Evolutionary conservation across 306 rosid genomes (phyloP).

Genomic region (Cucurbita pepo): DNA sequence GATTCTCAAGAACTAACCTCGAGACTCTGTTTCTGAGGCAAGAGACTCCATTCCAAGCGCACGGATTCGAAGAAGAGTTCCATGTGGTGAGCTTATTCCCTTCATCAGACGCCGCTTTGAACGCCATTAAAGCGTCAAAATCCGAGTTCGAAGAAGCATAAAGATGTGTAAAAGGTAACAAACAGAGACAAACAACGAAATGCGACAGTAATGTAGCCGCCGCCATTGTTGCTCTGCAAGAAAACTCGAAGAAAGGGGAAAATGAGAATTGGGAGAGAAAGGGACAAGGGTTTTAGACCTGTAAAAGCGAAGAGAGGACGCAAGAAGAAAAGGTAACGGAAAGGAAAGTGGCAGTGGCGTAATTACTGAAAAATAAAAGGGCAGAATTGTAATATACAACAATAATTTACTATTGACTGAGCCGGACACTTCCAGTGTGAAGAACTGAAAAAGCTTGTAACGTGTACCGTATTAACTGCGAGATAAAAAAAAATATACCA

Average conservation of each 20-base stretch:
- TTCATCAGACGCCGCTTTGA: slow-evolving; percentile 38
- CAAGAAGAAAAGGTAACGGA: not conserved
- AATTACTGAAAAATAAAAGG: not conserved
- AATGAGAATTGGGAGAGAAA: not conserved
- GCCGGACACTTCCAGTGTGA: not conserved
- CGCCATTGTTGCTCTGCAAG: slow-evolving; percentile 38
- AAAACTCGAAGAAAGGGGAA: not conserved
- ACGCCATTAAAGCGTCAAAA: slow-evolving; percentile 31
- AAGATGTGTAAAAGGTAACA: not conserved
- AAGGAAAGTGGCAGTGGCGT: not conserved
- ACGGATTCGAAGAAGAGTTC: slow-evolving; percentile 44
- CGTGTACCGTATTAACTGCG: not conserved
- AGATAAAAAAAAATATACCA: no score
- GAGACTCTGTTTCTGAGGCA: slow-evolving; percentile 51
- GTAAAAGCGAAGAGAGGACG: not conserved
- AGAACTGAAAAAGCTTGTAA: slow-evolving; percentile 8
- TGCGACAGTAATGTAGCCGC: not conserved
- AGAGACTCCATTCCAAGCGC: slow-evolving; percentile 47
- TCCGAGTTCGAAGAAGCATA: slow-evolving; percentile 25
- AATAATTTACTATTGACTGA: not conserved
- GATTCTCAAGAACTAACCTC: slow-evolving; percentile 50
- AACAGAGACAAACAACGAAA: not conserved
- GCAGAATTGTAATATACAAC: not conserved
- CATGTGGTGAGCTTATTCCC: slow-evolving; percentile 37
- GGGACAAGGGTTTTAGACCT: not conserved